A percentile compares a stretch with the other conserved stretches of the same genome.
phyloP scores from a whole-genome alignment of 805 yeast species.

The Candida ficus region DNA sequence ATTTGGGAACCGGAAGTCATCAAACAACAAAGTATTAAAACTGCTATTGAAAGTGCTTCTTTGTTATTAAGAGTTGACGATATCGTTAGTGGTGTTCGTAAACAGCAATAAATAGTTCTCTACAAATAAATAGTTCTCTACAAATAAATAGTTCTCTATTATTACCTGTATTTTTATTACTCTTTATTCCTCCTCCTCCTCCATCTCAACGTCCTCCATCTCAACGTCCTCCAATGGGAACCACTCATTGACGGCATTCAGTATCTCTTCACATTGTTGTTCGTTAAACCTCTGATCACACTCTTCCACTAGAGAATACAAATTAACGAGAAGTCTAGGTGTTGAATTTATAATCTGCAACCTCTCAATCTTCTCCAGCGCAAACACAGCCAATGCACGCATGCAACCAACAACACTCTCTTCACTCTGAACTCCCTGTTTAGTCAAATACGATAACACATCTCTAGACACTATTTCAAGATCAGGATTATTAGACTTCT shows the following conservation, averaged over 20 bases:
- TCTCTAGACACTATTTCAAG: slow-evolving; percentile 32
- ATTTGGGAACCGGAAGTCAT: slow-evolving; percentile 99
- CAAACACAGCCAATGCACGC: slow-evolving; percentile 32
- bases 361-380: slow-evolving; percentile 75
- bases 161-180: too few relatives aligned
- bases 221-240: slow-evolving; percentile 35
- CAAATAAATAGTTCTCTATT: too few relatives aligned
- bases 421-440: too few relatives aligned
- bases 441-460: slow-evolving; percentile 21
- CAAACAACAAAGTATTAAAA: slow-evolving; percentile 93
- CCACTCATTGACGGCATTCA: slow-evolving; percentile 48
- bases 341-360: slow-evolving; percentile 77
- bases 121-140: too few relatives aligned
- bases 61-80: slow-evolving; percentile 93
- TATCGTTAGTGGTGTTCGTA: slow-evolving; percentile 93
- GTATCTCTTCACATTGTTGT: slow-evolving; percentile 52
- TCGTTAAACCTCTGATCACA: slow-evolving; percentile 84
- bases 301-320: slow-evolving; percentile 82
- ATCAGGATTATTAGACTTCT: slow-evolving; percentile 29
- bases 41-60: slow-evolving; percentile 97
- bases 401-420: too few relatives aligned
- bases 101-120: slow-evolving; percentile 25
- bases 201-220: slow-evolving; percentile 5
- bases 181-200: too few relatives aligned
- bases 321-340: slow-evolving; percentile 74